Base-by-base conservation (phyloP, 2,329 filamentous ascomycete genomes). In the Monosporascus sp. region DNA sequence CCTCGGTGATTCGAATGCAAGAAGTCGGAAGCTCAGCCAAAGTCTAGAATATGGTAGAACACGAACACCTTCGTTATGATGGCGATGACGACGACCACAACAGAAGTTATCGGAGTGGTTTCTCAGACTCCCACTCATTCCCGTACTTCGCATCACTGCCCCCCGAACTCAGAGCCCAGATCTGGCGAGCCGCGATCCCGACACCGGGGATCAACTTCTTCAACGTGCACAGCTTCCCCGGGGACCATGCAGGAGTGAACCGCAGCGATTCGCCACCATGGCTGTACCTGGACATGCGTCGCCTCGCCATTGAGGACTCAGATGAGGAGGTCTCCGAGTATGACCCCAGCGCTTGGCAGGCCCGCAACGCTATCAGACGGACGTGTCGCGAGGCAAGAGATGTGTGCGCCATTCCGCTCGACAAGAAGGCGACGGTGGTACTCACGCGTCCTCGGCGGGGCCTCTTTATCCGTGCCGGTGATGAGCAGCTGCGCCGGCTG, bases 191-290 rank as follows among this genome's bases (percentile, higher is more conserved):
- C 18, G 65, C 65, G 14, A 46, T 67, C 3, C 62, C 64, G 0
- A 50, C 51, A 1, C 60, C 64, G 2, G 65, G 64, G 25, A 63
- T 69, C 50, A 69, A 68, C 57, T 68, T 68, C 58, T 69, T 69
- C 62, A 69, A 69, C 57, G 56, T 68, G 1, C 67, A 69, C 55
- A 57, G 52, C 51, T 63, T 68, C 54, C 67, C 67, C n/a, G 63
- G 65, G 51, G 65, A 67, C 47, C 65, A 69, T 41, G 36, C 22
- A 1, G 59, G 58, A 17, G 58, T 59, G 18, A 66, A 65, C 55
- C 58, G 62, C 5, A 66, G 63, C 57, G 61, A 52, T 1, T 68
- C 66, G 2, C 66, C 66, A 5, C 57, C 61, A 2, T 64, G 58
- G 58, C 47, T 59, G 3, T 64, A 68, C 43, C 59, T 69, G 11